A percentile compares a stretch with the other conserved stretches of the same genome.
Evolutionary conservation across 352 stramenopile genomes (phyloP).

Genomic region (Globisporangium orthogonon): DNA sequence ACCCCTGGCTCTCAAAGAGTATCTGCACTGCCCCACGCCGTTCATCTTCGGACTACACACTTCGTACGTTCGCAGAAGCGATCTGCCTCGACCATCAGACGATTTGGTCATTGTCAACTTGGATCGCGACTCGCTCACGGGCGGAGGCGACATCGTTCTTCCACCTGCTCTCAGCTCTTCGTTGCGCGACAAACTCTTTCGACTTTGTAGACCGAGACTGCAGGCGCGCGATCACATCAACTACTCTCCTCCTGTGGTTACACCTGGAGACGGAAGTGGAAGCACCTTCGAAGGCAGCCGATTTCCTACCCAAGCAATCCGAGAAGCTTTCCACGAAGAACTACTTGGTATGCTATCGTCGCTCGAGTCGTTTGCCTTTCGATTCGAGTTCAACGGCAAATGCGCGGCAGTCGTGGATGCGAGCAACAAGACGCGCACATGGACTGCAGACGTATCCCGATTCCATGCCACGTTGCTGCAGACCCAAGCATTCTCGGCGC

Average conservation of each 20-base stretch:
- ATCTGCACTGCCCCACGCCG: conserved; percentile 66
- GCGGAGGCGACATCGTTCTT: conserved; percentile 33
- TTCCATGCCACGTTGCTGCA: conserved; percentile 46
- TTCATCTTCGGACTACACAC: conserved; percentile 76
- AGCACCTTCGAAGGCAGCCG: neutral
- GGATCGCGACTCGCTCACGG: conserved; percentile 44
- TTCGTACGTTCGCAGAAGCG: conserved; percentile 41
- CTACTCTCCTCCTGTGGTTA: conserved; percentile 2
- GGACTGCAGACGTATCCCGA: conserved; percentile 26
- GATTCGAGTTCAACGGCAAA: conserved; percentile 36
- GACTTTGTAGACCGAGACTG: conserved; percentile 29
- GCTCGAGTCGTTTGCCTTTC: conserved; percentile 56
- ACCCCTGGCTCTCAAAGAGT: conserved; percentile 49
- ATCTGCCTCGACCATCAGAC: conserved; percentile 35
- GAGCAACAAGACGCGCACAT: conserved; percentile 24
- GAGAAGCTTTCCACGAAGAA: conserved; percentile 32
- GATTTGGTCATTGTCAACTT: conserved; percentile 56
- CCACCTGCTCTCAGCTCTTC: conserved; percentile 25
- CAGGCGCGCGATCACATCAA: conserved; percentile 29
- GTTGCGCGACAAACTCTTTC: conserved; percentile 35
- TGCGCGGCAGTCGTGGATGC: conserved; percentile 45
- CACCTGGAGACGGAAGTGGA: neutral
- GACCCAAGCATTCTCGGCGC: conserved; percentile 55
- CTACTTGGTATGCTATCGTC: conserved; percentile 29
- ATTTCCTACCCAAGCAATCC: conserved; percentile 24